These are phyloP conservation scores for Talaromyces sp. DNA, from an alignment of 2,329 filamentous ascomycete species.

Conservation along the genomic window DNA sequence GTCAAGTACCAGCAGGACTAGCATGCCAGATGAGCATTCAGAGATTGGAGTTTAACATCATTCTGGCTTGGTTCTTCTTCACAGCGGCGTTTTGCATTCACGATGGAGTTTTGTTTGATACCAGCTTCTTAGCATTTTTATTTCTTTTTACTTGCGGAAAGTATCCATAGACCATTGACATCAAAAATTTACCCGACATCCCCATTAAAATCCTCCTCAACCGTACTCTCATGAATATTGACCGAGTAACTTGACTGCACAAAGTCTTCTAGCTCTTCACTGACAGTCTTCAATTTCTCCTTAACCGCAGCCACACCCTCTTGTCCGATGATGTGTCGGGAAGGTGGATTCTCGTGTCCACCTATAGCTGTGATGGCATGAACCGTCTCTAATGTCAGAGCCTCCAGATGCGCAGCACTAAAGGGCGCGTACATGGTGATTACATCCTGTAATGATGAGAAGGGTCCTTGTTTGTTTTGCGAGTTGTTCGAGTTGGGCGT, in stretches of 20 bases:
- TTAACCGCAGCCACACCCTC: slow-evolving; percentile 86
- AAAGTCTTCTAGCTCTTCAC: slow-evolving; percentile 94
- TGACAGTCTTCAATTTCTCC: slow-evolving; percentile 94
- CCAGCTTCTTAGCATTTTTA: background rate
- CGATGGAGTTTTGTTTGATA: background rate
- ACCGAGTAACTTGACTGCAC: slow-evolving; percentile 83
- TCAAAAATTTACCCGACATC: slow-evolving; percentile 22
- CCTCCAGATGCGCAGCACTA: slow-evolving; percentile 64
- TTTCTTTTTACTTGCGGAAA: background rate
- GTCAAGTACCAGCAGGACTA: slow-evolving; percentile 23
- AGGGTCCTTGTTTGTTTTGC: slow-evolving; percentile 24
- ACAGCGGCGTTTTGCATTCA: background rate
- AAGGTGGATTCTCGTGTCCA: slow-evolving; percentile 92
- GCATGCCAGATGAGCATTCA: background rate
- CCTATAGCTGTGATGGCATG: slow-evolving; percentile 88
- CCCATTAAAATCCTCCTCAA: slow-evolving; percentile 21
- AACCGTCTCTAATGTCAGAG: slow-evolving; percentile 81
- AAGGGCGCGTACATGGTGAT: slow-evolving; percentile 73
- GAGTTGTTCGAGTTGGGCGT: background rate
- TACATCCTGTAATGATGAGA: slow-evolving; percentile 42
- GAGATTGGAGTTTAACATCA: background rate
- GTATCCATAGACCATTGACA: background rate
- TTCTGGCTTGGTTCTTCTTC: background rate
- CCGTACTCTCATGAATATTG: slow-evolving; percentile 51
- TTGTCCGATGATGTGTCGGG: slow-evolving; percentile 86